Percentiles rank a stretch among this genome's conserved stretches.
Evolutionary conservation across 116 monocot species (phyloP).

Genomic region (Iris pallida): DNA sequence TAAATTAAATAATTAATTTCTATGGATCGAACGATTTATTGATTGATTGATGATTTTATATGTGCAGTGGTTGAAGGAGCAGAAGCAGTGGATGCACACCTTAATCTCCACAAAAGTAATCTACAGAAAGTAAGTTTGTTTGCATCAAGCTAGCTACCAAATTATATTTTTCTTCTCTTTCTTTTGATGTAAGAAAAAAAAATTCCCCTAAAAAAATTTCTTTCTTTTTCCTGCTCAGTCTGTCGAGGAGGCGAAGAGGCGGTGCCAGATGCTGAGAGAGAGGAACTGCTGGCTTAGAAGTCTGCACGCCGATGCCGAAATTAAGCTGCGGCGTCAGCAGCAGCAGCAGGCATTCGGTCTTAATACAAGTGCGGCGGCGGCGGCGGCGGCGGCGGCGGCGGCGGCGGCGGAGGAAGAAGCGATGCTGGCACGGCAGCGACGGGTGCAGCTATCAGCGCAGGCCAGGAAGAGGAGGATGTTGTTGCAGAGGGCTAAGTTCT

Average conservation of each 20-base stretch:
- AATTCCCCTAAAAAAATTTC: no score
- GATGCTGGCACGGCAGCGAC: background rate
- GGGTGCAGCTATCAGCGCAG: background rate
- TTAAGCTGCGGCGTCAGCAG: background rate
- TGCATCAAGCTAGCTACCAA: background rate
- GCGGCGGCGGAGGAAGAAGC: background rate
- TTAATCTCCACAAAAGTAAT: background rate
- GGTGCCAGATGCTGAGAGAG: conserved; percentile 3
- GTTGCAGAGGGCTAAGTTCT: conserved; percentile 5
- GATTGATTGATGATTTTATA: background rate
- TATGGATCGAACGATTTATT: background rate
- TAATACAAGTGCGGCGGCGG: background rate
- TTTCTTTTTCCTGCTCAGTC: background rate
- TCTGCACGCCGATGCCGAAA: background rate
- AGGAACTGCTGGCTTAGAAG: background rate
- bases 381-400: background rate
- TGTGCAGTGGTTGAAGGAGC: conserved; percentile 7
- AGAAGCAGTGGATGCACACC: background rate
- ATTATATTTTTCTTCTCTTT: background rate
- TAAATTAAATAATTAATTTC: background rate
- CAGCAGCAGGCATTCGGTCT: conserved; percentile 1
- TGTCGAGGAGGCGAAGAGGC: conserved; percentile 2
- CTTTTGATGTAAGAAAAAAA: no score
- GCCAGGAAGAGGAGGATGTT: conserved; percentile 11
- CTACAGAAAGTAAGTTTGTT: conserved; percentile 1